Percentiles rank a stretch among this genome's conserved stretches.
Conservation (phyloP, 768 basidiomycete species). For the Boletus sp. region DNA sequence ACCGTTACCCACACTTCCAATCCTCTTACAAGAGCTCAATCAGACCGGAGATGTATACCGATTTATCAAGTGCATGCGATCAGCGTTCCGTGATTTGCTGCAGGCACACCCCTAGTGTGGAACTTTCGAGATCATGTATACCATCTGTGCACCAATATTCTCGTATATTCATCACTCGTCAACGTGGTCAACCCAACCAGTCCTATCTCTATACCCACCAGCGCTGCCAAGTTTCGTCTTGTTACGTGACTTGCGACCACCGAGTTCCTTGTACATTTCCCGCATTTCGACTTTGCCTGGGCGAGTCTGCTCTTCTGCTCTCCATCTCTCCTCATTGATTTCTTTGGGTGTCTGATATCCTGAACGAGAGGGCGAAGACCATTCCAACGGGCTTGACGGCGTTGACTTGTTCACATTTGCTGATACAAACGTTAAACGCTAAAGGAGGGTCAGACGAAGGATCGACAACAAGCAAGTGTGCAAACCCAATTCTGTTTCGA, state of each 20-base stretch:
- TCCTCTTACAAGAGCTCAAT: conserved; percentile 70
- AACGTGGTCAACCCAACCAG: conserved; percentile 60
- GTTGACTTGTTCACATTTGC: conserved; percentile 38
- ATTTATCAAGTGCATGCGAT: conserved; percentile 68
- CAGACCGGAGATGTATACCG: conserved; percentile 62
- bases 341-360: conserved; percentile 81
- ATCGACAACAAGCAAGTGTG: conserved; percentile 3
- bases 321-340: conserved; percentile 71
- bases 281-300: conserved; percentile 86
- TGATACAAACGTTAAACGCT: conserved; percentile 53
- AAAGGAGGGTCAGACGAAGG: conserved; percentile 1
- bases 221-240: conserved; percentile 74
- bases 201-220: conserved; percentile 66
- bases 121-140: background rate
- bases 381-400: conserved; percentile 44
- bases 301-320: conserved; percentile 47
- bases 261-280: conserved; percentile 86
- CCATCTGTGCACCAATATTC: background rate
- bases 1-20: conserved; percentile 58
- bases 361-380: conserved; percentile 45
- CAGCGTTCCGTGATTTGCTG: conserved; percentile 42
- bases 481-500: conserved; percentile 90
- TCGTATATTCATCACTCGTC: conserved; percentile 22
- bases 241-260: conserved; percentile 72
- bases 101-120: background rate